A percentile compares a stretch with the other conserved stretches of the same genome.
phyloP scores from a whole-genome alignment of 352 stramenopile species.

The Phytophthora quininea region DNA sequence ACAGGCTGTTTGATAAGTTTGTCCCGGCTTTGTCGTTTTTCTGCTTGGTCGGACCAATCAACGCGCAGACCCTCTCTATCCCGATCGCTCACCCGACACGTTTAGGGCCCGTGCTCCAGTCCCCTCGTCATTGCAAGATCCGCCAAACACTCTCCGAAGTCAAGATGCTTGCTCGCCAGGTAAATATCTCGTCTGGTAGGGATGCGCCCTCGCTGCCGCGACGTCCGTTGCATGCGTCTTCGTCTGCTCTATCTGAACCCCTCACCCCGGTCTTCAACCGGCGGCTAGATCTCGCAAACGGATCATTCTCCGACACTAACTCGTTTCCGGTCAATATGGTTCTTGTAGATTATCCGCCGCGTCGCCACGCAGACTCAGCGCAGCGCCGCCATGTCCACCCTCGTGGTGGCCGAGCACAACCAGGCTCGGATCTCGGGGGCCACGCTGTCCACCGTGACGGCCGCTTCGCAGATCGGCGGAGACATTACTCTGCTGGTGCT shows the following conservation, averaged over 20 bases:
- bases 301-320: background rate
- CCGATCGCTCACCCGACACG: background rate
- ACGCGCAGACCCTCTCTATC: background rate
- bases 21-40: background rate
- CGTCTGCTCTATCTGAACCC: constrained; percentile 7
- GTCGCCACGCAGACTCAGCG: constrained; percentile 40
- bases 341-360: constrained; percentile 55
- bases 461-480: constrained; percentile 80
- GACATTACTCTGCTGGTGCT: constrained; percentile 84
- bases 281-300: background rate
- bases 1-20: background rate
- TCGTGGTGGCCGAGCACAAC: constrained; percentile 92
- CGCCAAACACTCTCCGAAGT: background rate
- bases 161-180: constrained; percentile 46
- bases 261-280: background rate
- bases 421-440: constrained; percentile 61
- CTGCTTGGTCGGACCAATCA: background rate
- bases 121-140: constrained; percentile 33
- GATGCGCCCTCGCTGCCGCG: background rate
- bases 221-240: background rate
- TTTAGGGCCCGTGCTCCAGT: background rate
- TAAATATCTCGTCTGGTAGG: constrained; percentile 4
- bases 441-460: constrained; percentile 89
- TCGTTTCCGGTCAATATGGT: background rate
- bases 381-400: constrained; percentile 60